Base-by-base conservation (phyloP, 2,329 filamentous ascomycete genomes). In the Madurella fahalii region DNA sequence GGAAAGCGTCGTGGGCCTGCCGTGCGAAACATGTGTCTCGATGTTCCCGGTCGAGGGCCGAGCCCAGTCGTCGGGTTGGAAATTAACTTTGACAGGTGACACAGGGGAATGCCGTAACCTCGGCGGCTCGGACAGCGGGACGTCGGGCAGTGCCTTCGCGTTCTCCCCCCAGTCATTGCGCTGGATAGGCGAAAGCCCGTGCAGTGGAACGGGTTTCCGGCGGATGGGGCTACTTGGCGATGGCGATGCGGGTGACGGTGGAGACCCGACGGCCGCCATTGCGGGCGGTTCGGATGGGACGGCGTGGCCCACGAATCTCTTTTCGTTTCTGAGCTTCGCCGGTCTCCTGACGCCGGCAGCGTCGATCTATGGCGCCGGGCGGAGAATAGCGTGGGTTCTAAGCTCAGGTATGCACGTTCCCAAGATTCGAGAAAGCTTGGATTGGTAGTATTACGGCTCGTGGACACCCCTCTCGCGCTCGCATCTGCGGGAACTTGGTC, bases 61-160 rank as follows among this genome's bases (percentile, higher is more conserved):
- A 17, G 72, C 71, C 77, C 77, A 82, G 64, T 77, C 74, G 41
- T 80, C 78, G 20, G 73, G 69, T 47, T 78, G 77, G 52, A 80
- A 76, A 63, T 79, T 81, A 51, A 83, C 74, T 54, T 72, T 75
- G 53, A 82, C 79, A 16, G 82, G 81, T 40, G 82, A 84, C 30
- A 77, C 72, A 31, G 81, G 81, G 15, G 75, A 73, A 48, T 78
- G 74, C 57, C 76, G 75, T 56, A 83, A 70, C 56, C 73, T 72
- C 20, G 77, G 72, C 17, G 73, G 73, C 48, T 72, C 71, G 40
- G 65, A 49, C 25, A 61, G 43, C 5, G 67, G 61, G 2, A 65
- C 55, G n/a, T 56, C 58, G 7, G 69, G 65, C 42, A 68, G 55
- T 25, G 67, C 58, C 47, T 70, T 69, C 9, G 53, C 63, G 30